Percentiles rank a stretch among this genome's conserved stretches.
Conservation (phyloP, 1,284 basidiomycete species). For the Mycosarcoma mackinlayi region DNA sequence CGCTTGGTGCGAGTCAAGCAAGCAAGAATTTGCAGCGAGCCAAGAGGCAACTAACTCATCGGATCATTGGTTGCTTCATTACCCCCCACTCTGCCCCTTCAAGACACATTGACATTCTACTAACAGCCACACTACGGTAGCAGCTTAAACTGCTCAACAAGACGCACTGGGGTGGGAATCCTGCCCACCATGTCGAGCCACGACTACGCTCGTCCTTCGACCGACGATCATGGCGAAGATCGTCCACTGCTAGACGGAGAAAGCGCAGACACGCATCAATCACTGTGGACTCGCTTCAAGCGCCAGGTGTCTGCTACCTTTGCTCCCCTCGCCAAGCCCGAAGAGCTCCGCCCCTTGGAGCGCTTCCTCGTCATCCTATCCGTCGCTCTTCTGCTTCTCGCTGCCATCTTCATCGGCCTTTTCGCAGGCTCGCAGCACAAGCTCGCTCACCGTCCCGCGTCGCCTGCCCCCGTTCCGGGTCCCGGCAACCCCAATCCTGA, state of each 20-base stretch:
- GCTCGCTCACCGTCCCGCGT: slow-evolving; percentile 65
- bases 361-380: slow-evolving; percentile 81
- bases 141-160: background rate
- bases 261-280: slow-evolving; percentile 12
- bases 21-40: background rate
- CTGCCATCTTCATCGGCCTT: slow-evolving; percentile 87
- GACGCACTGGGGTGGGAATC: too few relatives aligned
- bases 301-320: slow-evolving; percentile 46
- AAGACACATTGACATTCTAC: background rate
- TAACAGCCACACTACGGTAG: background rate
- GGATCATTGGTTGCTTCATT: background rate
- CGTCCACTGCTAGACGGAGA: slow-evolving; percentile 34
- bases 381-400: slow-evolving; percentile 81
- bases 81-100: slow-evolving; percentile 5
- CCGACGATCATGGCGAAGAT: slow-evolving; percentile 43
- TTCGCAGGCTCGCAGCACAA: slow-evolving; percentile 72
- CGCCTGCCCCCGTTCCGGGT: slow-evolving; percentile 36
- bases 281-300: slow-evolving; percentile 33
- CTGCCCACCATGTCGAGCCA: slow-evolving; percentile 26
- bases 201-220: slow-evolving; percentile 51
- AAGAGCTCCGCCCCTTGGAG: slow-evolving; percentile 84
- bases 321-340: slow-evolving; percentile 69
- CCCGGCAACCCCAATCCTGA: slow-evolving; percentile 60
- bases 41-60: too few relatives aligned
- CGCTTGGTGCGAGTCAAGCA: background rate